Conservation (phyloP, 768 basidiomycete species). For the Trametes meyenii region DNA sequence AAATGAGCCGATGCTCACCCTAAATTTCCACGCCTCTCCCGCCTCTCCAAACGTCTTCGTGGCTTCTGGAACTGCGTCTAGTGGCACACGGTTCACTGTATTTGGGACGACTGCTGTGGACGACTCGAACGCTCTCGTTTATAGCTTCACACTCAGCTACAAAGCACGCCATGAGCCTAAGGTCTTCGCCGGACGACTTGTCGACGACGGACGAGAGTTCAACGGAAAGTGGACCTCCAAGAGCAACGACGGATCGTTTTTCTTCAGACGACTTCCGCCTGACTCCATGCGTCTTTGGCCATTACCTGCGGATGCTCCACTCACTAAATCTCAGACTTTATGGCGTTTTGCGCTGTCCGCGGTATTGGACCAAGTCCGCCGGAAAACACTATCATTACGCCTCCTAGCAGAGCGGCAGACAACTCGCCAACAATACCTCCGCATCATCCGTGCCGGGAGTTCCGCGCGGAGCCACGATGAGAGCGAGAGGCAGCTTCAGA, state of each 20-base stretch:
- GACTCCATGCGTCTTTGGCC: slow-evolving; percentile 37
- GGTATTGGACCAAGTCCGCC: slow-evolving; percentile 28
- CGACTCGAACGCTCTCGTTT: background rate
- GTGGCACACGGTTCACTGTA: slow-evolving; percentile 24
- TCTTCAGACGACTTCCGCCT: slow-evolving; percentile 34
- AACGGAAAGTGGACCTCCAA: slow-evolving; percentile 31
- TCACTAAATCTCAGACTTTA: slow-evolving; percentile 29
- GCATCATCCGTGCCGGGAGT: slow-evolving; percentile 1
- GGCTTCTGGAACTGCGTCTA: slow-evolving; percentile 17
- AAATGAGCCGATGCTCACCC: slow-evolving; percentile 20
- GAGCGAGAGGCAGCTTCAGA: background rate
- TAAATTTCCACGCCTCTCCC: slow-evolving; percentile 6
- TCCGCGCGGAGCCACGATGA: background rate
- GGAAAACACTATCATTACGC: slow-evolving; percentile 27
- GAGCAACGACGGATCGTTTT: slow-evolving; percentile 28
- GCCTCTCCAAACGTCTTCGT: slow-evolving; percentile 14
- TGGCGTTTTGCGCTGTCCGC: slow-evolving; percentile 38
- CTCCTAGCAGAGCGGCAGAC: slow-evolving; percentile 7
- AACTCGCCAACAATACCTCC: slow-evolving; percentile 5
- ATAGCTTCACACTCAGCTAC: slow-evolving; percentile 29
- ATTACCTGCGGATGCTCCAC: slow-evolving; percentile 23
- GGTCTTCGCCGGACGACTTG: slow-evolving; percentile 29
- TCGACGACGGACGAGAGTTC: slow-evolving; percentile 25
- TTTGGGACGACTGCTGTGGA: slow-evolving; percentile 9
- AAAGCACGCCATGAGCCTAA: slow-evolving; percentile 30